Evolutionary conservation across 2,329 filamentous ascomycete species (phyloP).

Genomic region (Botryotinia globosa): DNA sequence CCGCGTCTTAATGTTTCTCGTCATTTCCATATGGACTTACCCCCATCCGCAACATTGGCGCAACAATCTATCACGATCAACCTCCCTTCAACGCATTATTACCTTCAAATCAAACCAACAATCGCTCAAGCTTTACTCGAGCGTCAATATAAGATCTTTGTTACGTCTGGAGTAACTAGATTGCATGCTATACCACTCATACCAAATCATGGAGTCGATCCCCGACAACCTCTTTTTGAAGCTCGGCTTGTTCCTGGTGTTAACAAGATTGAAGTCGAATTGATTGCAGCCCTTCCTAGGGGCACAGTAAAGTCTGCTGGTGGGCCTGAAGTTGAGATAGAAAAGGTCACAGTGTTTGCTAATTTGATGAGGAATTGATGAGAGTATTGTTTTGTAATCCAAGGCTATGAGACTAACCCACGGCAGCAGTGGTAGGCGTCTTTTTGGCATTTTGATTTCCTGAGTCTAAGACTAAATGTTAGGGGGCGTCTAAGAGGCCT

Average conservation of each 20-base stretch:
- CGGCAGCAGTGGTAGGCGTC: constrained; percentile 9
- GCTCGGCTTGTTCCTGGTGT: constrained; percentile 67
- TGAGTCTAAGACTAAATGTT: background rate
- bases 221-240: constrained; percentile 70
- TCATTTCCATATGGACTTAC: constrained; percentile 61
- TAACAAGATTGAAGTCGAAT: constrained; percentile 75
- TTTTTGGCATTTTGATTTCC: background rate
- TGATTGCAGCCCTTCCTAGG: constrained; percentile 67
- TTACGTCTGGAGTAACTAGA: constrained; percentile 65
- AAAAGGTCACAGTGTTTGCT: constrained; percentile 73
- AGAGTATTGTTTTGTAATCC: background rate
- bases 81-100: constrained; percentile 64
- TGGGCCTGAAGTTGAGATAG: constrained; percentile 67
- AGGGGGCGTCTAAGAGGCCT: background rate
- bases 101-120: constrained; percentile 67
- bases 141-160: constrained; percentile 74
- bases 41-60: constrained; percentile 61
- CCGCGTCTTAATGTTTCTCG: constrained; percentile 60
- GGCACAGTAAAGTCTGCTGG: constrained; percentile 53
- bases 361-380: constrained; percentile 55
- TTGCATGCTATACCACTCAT: constrained; percentile 48
- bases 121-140: constrained; percentile 62
- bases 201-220: constrained; percentile 53
- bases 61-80: constrained; percentile 73
- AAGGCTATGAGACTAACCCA: background rate